phyloP scores from a whole-genome alignment of 441 rosid species.

The Populus trichocarpa region DNA sequence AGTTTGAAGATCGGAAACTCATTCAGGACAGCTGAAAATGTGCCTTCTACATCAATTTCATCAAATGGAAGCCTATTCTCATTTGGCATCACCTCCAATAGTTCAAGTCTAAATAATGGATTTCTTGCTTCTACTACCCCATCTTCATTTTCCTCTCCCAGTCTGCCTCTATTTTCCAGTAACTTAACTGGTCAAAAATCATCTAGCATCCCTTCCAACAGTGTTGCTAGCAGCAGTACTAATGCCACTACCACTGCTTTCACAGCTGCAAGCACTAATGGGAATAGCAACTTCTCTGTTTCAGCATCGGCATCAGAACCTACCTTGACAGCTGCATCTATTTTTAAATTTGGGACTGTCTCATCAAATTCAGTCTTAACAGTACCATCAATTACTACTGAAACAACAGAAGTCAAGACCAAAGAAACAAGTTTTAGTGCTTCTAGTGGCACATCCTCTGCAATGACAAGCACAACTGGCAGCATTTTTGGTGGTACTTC shows the following conservation, averaged over 20 bases:
- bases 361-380: constrained; percentile 31
- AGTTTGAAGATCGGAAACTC: constrained; percentile 26
- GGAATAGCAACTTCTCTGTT: constrained; percentile 11
- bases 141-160: constrained; percentile 27
- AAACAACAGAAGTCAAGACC: constrained; percentile 36
- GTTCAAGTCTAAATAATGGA: constrained; percentile 42
- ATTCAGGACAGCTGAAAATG: constrained; percentile 24
- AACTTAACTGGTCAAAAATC: constrained; percentile 29
- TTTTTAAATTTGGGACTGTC: constrained; percentile 42
- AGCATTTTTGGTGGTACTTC: constrained; percentile 32
- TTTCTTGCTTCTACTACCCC: constrained; percentile 31
- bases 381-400: constrained; percentile 25
- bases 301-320: constrained; percentile 10
- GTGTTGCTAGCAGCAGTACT: constrained; percentile 19
- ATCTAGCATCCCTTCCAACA: constrained; percentile 19
- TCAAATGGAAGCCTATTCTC: constrained; percentile 41
- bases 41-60: constrained; percentile 30
- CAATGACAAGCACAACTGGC: constrained; percentile 4
- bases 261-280: constrained; percentile 17
- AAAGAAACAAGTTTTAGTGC: constrained; percentile 29
- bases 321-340: constrained; percentile 22
- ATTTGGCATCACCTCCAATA: constrained; percentile 30
- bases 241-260: constrained; percentile 22
- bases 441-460: neutral
- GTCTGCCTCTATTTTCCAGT: constrained; percentile 25